Percentiles rank a stretch among this genome's conserved stretches.
phyloP scores from a whole-genome alignment of 2,329 filamentous ascomycete species.

The Xylaria sp. region DNA sequence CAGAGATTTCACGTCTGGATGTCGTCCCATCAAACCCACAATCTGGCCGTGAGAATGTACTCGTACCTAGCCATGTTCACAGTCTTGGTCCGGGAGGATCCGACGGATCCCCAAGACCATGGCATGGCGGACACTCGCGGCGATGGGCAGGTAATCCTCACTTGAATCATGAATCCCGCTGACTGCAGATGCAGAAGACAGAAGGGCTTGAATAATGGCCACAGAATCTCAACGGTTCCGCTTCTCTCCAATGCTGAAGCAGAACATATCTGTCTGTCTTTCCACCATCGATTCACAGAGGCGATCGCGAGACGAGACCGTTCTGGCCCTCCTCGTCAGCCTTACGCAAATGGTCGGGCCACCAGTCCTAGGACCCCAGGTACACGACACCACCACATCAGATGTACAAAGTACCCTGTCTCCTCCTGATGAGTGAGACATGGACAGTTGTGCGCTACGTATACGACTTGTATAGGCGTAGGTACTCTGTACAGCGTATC shows the following conservation, averaged over 20 bases:
- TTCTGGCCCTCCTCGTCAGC: slow-evolving; percentile 15
- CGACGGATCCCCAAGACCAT: not conserved
- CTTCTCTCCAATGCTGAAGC: not conserved
- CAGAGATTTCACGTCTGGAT: not conserved
- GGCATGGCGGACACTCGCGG: too few species aligned
- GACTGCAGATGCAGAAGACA: not conserved
- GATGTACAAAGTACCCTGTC: not conserved
- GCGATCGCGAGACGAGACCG: slow-evolving; percentile 19
- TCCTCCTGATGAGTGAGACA: slow-evolving; percentile 12
- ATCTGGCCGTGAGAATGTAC: too few species aligned
- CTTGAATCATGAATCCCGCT: not conserved
- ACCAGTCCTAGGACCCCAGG: too few species aligned
- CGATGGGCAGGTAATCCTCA: not conserved
- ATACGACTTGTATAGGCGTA: slow-evolving; percentile 1
- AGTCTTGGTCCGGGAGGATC: slow-evolving; percentile 1
- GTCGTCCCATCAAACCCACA: not conserved
- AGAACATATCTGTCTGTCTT: not conserved
- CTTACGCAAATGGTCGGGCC: slow-evolving; percentile 7
- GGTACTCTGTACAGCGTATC: slow-evolving; percentile 10
- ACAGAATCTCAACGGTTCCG: too few species aligned
- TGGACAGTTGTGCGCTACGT: not conserved
- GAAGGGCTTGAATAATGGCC: too few species aligned
- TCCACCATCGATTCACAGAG: not conserved
- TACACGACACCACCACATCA: not conserved
- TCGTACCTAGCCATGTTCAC: not conserved